Base-by-base conservation (phyloP, 495 filamentous ascomycete genomes). In the Penicillium egyptiacum region DNA sequence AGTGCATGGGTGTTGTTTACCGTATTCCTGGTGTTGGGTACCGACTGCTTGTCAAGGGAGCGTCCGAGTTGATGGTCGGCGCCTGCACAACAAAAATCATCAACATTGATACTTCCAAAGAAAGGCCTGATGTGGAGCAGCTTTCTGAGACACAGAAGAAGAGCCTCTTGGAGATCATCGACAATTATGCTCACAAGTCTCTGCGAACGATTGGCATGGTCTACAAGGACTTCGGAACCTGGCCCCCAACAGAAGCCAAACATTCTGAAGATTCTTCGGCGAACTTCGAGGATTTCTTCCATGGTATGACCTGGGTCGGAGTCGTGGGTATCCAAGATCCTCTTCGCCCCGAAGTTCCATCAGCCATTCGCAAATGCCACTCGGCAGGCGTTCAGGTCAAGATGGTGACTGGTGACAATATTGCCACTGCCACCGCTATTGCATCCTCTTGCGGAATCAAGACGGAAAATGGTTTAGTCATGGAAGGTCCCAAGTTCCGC, bases 321-420 rank as follows among this genome's bases (percentile, higher is more conserved):
- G 72, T 88, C 23, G 79, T 87, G 42, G 85, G 85, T 64, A 88
- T 88, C 50, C 84, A 88, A 60, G 85, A 88, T 61, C 85, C 85
- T 28, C 76, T 88, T 14, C 78, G 85, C 50, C 83, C 85, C 3
- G 91, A 91, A 59, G 91, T 96, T 20, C 79, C 82, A 12, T 79
- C 88, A 37, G 90, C 91, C 30, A 91, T 96, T 40, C 74, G 75
- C 52, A 79, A 81, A 60, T 93, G 89, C 63, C 85, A 90, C 59
- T 78, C 78, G 31, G 91, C 91, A 11, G 91, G 91, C 56, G 90
- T 95, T 10, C 75, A 88, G 51, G 88, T 94, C 51, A 88, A 91
- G 62, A 96, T 96, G 91, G 91, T 96, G 47, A 96, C 91, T 9
- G 75, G 91, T 28, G 91, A 96, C 72, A 96, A 96, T 64, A 76